Percentiles rank a stretch among this genome's conserved stretches.
phyloP scores from a whole-genome alignment of 495 filamentous ascomycete species.

The Xylaria cubensis region DNA sequence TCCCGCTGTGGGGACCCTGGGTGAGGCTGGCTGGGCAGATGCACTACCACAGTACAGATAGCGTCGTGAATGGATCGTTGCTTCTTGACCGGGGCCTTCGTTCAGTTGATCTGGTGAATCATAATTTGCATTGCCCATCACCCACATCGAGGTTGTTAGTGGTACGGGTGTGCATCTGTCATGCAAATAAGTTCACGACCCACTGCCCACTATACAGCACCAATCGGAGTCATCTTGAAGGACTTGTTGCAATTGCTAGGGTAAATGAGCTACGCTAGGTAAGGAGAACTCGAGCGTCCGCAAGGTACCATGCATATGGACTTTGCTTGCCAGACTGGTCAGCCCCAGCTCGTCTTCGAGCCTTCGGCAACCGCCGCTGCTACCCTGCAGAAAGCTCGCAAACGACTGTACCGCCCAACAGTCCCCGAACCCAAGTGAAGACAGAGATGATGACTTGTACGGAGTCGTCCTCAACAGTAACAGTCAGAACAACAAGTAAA shows the following conservation, averaged over 20 bases:
- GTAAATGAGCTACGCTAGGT: conserved; percentile 24
- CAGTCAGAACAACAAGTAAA: conserved; percentile 35
- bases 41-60: conserved; percentile 20
- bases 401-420: conserved; percentile 40
- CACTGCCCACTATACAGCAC: neutral
- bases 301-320: conserved; percentile 18
- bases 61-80: conserved; percentile 6
- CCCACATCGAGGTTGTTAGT: conserved; percentile 4
- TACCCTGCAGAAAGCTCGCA: conserved; percentile 32
- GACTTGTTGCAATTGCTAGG: conserved; percentile 29
- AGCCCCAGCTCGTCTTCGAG: neutral
- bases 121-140: conserved; percentile 24
- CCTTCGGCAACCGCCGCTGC: conserved; percentile 23
- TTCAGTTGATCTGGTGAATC: conserved; percentile 23
- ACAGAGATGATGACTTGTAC: conserved; percentile 35
- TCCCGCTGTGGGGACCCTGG: conserved; percentile 43
- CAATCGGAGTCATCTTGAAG: conserved; percentile 26
- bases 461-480: conserved; percentile 38
- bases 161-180: conserved; percentile 23
- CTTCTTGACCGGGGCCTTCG: conserved; percentile 16
- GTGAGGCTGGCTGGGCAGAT: conserved; percentile 37
- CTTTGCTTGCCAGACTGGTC: conserved; percentile 9
- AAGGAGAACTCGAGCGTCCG: conserved; percentile 28
- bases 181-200: conserved; percentile 25
- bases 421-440: conserved; percentile 29